phyloP scores from a whole-genome alignment of 1,284 basidiomycete genomes.

The Sphagnurus paluster region DNA sequence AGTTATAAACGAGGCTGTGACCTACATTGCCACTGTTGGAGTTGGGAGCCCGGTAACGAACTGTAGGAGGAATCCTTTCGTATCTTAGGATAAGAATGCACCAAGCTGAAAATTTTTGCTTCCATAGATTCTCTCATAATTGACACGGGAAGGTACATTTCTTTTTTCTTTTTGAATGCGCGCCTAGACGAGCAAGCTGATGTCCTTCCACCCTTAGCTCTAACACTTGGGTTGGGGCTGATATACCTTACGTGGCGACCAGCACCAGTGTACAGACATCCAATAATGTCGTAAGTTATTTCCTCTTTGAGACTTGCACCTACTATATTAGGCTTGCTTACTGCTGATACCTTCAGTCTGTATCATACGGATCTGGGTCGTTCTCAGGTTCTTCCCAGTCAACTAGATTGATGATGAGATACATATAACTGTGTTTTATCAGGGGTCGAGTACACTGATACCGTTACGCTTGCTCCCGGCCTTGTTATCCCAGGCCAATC shows the following conservation, averaged over 20 bases:
- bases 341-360: conserved; percentile 33
- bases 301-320: neutral
- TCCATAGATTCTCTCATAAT: conserved; percentile 38
- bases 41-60: conserved; percentile 59
- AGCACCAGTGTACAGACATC: conserved; percentile 44
- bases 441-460: conserved; percentile 50
- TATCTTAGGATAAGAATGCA: neutral
- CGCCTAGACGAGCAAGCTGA: neutral
- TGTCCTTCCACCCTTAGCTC: conserved; percentile 39
- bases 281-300: conserved; percentile 41
- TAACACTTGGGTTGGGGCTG: conserved; percentile 70
- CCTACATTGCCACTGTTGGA: conserved; percentile 53
- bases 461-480: conserved; percentile 37
- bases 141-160: conserved; percentile 40
- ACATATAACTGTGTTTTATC: conserved; percentile 19
- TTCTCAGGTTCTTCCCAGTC: conserved; percentile 40
- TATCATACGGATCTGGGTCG: conserved; percentile 52
- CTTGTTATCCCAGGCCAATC: conserved; percentile 47
- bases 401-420: conserved; percentile 7
- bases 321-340: too few species aligned
- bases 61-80: conserved; percentile 36
- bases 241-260: conserved; percentile 43
- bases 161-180: neutral
- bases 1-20: conserved; percentile 47
- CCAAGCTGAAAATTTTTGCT: conserved; percentile 1